These are phyloP conservation scores for Wickerhamomyces sp. DNA, from an alignment of 1,139 yeast genomes.

Conservation along the genomic window DNA sequence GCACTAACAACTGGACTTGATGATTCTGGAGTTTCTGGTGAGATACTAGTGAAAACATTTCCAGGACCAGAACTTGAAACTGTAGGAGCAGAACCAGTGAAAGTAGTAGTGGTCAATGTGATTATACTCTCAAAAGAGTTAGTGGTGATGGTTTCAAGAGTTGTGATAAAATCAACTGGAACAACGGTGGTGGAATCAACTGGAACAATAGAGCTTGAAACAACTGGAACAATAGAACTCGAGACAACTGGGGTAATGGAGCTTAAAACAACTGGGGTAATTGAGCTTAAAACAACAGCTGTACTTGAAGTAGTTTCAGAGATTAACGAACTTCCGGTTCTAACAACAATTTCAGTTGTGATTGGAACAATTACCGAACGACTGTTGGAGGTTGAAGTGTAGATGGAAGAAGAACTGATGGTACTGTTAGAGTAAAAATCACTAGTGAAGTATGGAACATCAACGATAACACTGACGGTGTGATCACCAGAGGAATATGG, in stretches of 20 bases:
- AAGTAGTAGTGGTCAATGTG: not conserved
- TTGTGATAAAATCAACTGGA: not conserved
- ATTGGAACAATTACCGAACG: not conserved
- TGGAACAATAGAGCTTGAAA: too few species aligned
- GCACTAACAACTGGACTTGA: not conserved
- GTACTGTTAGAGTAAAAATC: too few species aligned
- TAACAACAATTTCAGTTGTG: not conserved
- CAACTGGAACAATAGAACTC: too few species aligned
- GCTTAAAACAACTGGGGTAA: too few species aligned
- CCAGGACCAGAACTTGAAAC: not conserved
- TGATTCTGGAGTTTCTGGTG: not conserved
- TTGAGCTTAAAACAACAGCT: too few species aligned
- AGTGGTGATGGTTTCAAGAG: not conserved
- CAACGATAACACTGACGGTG: constrained; percentile 1
- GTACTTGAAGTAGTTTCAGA: too few species aligned
- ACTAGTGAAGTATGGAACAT: too few species aligned
- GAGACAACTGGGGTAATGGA: too few species aligned
- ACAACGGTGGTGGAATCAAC: not conserved
- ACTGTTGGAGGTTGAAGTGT: too few species aligned
- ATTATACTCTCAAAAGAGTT: too few species aligned
- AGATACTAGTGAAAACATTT: not conserved
- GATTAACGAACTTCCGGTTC: too few species aligned
- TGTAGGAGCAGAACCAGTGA: not conserved
- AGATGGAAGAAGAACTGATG: not conserved
- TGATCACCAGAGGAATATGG: not conserved